Evolutionary conservation across 192 early-diverging fungal genomes (phyloP).

Genomic region (Linnemannia elongata): DNA sequence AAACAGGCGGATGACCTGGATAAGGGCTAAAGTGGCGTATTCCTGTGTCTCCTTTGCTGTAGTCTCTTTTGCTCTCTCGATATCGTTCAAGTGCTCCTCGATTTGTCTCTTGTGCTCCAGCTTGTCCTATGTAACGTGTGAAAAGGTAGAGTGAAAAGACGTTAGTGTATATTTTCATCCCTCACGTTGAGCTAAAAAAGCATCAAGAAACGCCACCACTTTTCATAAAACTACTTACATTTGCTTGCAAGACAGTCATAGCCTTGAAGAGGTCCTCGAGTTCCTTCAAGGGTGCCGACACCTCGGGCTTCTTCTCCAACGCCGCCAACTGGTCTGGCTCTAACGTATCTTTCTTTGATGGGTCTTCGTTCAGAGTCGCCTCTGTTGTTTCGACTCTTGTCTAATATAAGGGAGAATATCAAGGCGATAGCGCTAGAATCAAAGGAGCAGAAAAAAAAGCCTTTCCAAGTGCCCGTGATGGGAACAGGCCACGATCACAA

Average conservation of each 20-base stretch:
- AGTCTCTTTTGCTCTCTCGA: not conserved
- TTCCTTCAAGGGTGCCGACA: conserved; percentile 8
- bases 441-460: not conserved
- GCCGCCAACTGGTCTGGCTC: not conserved
- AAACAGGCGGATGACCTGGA: conserved; percentile 9
- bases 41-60: not conserved
- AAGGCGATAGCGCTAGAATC: not conserved
- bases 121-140: not conserved
- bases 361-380: not conserved
- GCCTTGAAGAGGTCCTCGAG: conserved; percentile 5
- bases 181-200: not conserved
- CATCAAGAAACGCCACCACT: not conserved
- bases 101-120: not conserved
- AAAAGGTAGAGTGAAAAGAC: not conserved
- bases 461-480: not conserved
- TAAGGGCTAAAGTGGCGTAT: not conserved
- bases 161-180: not conserved
- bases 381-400: conserved; percentile 11
- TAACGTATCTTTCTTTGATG: not conserved
- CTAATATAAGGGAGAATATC: not conserved
- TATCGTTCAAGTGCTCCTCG: not conserved
- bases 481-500: no score
- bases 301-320: conserved; percentile 10
- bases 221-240: not conserved
- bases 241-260: conserved; percentile 1